Conservation (phyloP, 306 rosid species). For the Inga leiocalycina region DNA sequence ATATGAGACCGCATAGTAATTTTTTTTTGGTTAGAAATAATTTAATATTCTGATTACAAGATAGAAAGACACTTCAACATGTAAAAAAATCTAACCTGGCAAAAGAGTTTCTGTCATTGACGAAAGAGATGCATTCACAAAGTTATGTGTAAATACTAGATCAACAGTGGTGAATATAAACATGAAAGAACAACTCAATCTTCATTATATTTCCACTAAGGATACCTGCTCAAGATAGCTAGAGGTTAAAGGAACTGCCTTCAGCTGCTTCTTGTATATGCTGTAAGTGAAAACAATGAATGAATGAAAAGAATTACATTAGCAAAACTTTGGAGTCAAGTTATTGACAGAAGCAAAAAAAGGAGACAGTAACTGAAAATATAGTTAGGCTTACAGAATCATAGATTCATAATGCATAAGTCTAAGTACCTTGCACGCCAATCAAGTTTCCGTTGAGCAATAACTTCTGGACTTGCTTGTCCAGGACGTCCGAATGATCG, state of each 20-base stretch:
- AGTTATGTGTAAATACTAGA: background rate
- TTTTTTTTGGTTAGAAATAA: background rate
- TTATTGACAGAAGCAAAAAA: background rate
- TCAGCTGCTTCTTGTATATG: background rate
- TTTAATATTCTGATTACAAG: background rate
- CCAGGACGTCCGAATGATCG: conserved; percentile 63
- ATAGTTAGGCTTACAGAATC: background rate
- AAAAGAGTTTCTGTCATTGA: background rate
- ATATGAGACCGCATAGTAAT: no score
- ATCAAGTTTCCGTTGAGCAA: conserved; percentile 52
- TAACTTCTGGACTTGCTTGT: conserved; percentile 36
- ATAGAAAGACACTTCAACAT: background rate
- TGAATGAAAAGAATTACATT: background rate
- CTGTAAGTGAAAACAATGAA: background rate
- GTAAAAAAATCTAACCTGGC: background rate
- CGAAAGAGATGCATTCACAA: background rate
- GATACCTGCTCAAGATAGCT: background rate
- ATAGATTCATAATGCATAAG: background rate
- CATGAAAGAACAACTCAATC: background rate
- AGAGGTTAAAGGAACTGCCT: background rate
- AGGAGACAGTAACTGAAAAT: background rate
- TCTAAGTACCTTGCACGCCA: conserved; percentile 61
- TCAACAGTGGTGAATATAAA: background rate
- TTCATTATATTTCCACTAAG: background rate
- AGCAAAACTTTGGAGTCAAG: background rate